Conservation (phyloP, 108 stramenopile species). For the Stephanodiscus triporus region DNA sequence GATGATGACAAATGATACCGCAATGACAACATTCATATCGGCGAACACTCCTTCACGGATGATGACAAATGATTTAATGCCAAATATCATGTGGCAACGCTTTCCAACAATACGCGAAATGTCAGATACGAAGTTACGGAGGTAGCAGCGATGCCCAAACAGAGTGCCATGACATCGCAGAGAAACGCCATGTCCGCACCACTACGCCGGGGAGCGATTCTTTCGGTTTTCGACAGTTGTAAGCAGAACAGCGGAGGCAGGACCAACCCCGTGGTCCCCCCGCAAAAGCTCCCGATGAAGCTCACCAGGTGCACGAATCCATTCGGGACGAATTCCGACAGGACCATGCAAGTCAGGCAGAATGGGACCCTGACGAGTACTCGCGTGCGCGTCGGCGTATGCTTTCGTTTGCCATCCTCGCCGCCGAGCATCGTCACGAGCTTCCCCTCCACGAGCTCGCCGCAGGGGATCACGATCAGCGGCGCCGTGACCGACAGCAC, state of each 20-base stretch:
- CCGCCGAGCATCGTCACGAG: background rate
- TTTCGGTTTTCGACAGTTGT: constrained; percentile 6
- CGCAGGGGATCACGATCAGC: constrained; percentile 75
- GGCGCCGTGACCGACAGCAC: constrained; percentile 71
- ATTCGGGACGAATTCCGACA: constrained; percentile 53
- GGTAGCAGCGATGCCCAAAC: constrained; percentile 21
- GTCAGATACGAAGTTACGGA: constrained; percentile 25
- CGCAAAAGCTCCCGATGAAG: constrained; percentile 82
- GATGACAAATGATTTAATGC: too few species aligned
- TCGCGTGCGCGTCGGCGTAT: constrained; percentile 3
- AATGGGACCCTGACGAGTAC: constrained; percentile 56
- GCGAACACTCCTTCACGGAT: too few species aligned
- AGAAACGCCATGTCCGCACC: background rate
- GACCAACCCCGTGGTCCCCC: constrained; percentile 68
- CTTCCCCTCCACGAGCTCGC: constrained; percentile 82
- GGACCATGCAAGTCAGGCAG: constrained; percentile 46
- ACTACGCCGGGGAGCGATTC: background rate
- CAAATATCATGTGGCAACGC: background rate
- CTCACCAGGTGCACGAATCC: constrained; percentile 73
- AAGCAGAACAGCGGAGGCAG: constrained; percentile 66
- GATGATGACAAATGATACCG: too few species aligned
- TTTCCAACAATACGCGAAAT: constrained; percentile 1
- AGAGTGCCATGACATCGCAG: constrained; percentile 18
- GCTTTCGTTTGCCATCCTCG: background rate
- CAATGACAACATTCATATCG: too few species aligned